Evolutionary conservation across 1,284 basidiomycete species (phyloP), one percentile per base, ranked within the genome.

Genomic region (Clitocybe nebularis): DNA sequence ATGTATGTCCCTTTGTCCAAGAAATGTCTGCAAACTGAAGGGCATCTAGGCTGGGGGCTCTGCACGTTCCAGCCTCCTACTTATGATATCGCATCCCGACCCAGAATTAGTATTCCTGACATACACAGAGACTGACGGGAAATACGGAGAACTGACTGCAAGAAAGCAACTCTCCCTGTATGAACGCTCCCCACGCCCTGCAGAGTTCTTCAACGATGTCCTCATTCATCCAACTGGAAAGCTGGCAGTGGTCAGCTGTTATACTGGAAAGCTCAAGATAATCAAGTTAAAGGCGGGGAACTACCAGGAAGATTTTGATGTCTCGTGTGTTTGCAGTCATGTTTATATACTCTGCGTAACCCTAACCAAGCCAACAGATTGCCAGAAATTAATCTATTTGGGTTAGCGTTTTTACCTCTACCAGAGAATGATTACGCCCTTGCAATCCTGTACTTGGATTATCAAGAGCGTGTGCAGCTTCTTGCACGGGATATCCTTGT

Each of bases 341-440:
- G 34, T 10, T 30, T 26, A 13, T 29, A 32, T 13, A 26, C 22
- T 20, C 24, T 28, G 16, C 21, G 9, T 43, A 20, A 5, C 17
- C 32, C 5, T 14, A 19, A 34, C 25, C 34, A 30, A 30, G 17
- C 21, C 32, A 39, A 9, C 50, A 93, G 89, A 40, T 59, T 91
- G 26, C 75, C 79, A 4, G 89, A 93, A 54, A 64, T 88, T 43
- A 90, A 84, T 52, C 65, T 94, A 2, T 68, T 92, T 14, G 76
- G 82, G 10, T 57, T 92, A 14, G 68, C 76, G 1, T 89, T 93
- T 63, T 58, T 90, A 7, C 69, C 81, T 21, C 52, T 48, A 25
- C 57, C 40, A 36, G 67, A 63, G 1, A 67, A 72, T n/a, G 68
- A 71, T 9, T 75, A 75, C 33, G 64, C 75, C 0, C 58, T 93